Evolutionary conservation across 495 filamentous ascomycete species (phyloP), one percentile per base, ranked within the genome.

Genomic region (Parachaetomium inaequale): DNA sequence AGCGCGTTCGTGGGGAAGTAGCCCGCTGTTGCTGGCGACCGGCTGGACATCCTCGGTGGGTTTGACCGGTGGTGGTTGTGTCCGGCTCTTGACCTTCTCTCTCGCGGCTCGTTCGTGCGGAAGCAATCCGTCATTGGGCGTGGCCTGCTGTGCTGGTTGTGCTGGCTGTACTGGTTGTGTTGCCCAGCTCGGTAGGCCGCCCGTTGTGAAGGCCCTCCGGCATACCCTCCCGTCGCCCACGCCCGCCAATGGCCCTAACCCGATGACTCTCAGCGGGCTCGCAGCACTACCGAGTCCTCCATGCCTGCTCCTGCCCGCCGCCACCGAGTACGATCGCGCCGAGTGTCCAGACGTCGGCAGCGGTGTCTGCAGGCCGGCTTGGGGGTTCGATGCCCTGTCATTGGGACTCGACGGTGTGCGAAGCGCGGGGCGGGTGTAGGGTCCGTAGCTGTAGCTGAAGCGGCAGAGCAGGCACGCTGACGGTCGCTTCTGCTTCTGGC

Each of bases 381-480:
- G 25, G 7, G 3, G 10, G 17, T 19, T 1, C 7, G 19, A 17
- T 42, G 43, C 2, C 12, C 36, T 58, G 21, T 25, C 47, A 23
- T 36, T 28, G 21, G 51, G 45, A 40, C 38, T 56, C 26, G 62
- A 54, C 17, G 55, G 55, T 1, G 55, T 14, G 0, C 55, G 62
- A 21, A 25, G 45, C 43, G 54, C 43, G 40, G 58, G 19, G 31
- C 21, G 58, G n/a, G 40, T 52, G 45, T 34, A 53, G 26, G 45
- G 54, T 19, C 60, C 45, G 28, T 23, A 47, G 62, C 60, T 57
- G 55, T 64, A 45, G 61, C 54, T 67, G 61, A 59, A 56, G 62
- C 63, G 65, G 61, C 71, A 70, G 63, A 68, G 63, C 51, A 67
- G 38, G 57, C 71, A 71, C 31, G 65, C 61, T 17, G 71, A 66